Conservation (phyloP, 2,329 filamentous ascomycete genomes). For the Clonostachys solani region DNA sequence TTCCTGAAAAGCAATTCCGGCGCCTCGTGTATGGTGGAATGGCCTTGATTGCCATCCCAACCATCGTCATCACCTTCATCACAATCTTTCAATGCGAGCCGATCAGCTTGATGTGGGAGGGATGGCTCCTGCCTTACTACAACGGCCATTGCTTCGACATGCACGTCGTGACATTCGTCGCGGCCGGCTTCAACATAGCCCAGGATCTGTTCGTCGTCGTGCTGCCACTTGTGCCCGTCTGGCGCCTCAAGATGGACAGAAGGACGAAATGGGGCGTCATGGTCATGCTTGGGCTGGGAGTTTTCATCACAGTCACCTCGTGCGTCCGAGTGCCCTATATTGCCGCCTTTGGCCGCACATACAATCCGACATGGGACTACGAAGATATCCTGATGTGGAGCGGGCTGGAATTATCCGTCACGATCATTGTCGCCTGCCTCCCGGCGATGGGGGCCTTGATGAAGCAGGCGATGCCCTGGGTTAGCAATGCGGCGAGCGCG, state of each 20-base stretch:
- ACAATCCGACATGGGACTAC: slow-evolving; percentile 35
- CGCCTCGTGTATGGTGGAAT: slow-evolving; percentile 21
- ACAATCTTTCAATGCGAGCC: slow-evolving; percentile 35
- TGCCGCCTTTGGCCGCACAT: slow-evolving; percentile 19
- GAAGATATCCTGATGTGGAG: slow-evolving; percentile 35
- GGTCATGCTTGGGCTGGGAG: slow-evolving; percentile 38
- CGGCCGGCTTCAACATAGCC: slow-evolving; percentile 38
- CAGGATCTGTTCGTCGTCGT: slow-evolving; percentile 38
- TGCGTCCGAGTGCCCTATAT: slow-evolving; percentile 28
- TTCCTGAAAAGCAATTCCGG: slow-evolving; percentile 24
- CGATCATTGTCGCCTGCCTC: slow-evolving; percentile 33
- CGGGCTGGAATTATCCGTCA: slow-evolving; percentile 32
- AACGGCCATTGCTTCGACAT: slow-evolving; percentile 10
- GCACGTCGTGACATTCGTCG: slow-evolving; percentile 29
- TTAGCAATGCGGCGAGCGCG: not conserved
- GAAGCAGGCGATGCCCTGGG: slow-evolving; percentile 2
- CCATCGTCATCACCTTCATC: slow-evolving; percentile 27
- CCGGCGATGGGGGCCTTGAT: slow-evolving; percentile 29
- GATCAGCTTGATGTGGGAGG: slow-evolving; percentile 24
- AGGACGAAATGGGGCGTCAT: slow-evolving; percentile 37
- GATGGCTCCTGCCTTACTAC: slow-evolving; percentile 8
- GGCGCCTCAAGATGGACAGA: slow-evolving; percentile 26
- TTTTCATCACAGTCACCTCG: slow-evolving; percentile 30
- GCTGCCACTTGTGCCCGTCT: slow-evolving; percentile 34
- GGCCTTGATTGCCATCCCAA: slow-evolving; percentile 23